These are phyloP conservation scores for Fusarium mundagurra DNA, from an alignment of 2,329 filamentous ascomycete species.

Conservation along the genomic window DNA sequence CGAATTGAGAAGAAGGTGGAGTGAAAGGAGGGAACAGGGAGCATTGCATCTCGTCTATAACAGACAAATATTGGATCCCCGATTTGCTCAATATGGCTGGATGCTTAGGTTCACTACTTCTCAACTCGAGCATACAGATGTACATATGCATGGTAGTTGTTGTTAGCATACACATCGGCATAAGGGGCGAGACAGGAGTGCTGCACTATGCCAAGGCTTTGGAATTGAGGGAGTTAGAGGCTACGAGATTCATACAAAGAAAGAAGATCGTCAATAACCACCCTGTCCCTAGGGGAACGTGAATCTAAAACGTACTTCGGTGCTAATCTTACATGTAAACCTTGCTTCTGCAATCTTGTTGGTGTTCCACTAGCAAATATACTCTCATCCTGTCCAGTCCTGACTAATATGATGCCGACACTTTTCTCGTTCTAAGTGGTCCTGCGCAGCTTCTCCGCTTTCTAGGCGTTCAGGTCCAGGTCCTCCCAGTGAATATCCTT, in stretches of 20 bases:
- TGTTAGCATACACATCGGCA: slow-evolving; percentile 22
- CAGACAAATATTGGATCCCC: slow-evolving; percentile 38
- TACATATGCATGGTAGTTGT: slow-evolving; percentile 27
- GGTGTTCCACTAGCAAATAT: slow-evolving; percentile 9
- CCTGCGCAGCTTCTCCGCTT: slow-evolving; percentile 36
- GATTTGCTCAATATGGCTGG: slow-evolving; percentile 23
- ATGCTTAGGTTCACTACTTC: slow-evolving; percentile 33
- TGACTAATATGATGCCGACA: slow-evolving; percentile 24
- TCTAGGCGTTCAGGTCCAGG: slow-evolving; percentile 54
- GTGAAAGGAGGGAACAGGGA: slow-evolving; percentile 2
- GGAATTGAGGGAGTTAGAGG: not conserved
- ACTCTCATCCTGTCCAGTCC: slow-evolving; percentile 9
- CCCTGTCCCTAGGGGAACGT: slow-evolving; percentile 12
- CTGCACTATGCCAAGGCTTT: slow-evolving; percentile 5
- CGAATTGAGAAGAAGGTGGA: slow-evolving; percentile 11
- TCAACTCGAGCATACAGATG: slow-evolving; percentile 22
- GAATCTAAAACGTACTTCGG: slow-evolving; percentile 23
- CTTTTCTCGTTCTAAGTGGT: slow-evolving; percentile 33
- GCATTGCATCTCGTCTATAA: slow-evolving; percentile 15
- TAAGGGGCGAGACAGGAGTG: slow-evolving; percentile 10
- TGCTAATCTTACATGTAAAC: slow-evolving; percentile 36
- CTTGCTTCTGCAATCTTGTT: slow-evolving; percentile 4
- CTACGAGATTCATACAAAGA: slow-evolving; percentile 16
- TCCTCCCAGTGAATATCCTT: slow-evolving; percentile 76
- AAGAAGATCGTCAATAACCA: slow-evolving; percentile 22